Conservation (phyloP, 805 yeast genomes). For the Zygoascus ofunaensis region DNA sequence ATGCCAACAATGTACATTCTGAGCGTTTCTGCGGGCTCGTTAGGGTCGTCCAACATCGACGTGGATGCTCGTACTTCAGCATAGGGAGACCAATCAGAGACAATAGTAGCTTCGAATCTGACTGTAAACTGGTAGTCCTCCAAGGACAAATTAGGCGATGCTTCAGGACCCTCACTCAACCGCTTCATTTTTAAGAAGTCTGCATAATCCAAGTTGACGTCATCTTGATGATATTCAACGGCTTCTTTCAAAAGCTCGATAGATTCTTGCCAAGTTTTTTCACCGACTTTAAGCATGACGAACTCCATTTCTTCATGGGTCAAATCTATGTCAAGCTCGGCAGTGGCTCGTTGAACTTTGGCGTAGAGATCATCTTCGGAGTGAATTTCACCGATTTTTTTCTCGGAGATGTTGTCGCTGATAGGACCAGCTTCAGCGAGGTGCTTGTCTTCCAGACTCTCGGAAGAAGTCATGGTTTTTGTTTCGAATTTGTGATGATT, state of each 20-base stretch:
- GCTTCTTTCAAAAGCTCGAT: slow-evolving; percentile 28
- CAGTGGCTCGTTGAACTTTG: slow-evolving; percentile 33
- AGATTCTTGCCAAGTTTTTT: slow-evolving; percentile 3
- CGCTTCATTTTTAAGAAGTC: slow-evolving; percentile 29
- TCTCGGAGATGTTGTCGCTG: neutral
- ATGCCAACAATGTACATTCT: slow-evolving; percentile 46
- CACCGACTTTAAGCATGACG: neutral
- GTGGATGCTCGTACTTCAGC: slow-evolving; percentile 53
- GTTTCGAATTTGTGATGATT: too few species aligned
- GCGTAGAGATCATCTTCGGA: neutral
- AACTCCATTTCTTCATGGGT: slow-evolving; percentile 27
- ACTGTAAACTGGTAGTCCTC: slow-evolving; percentile 24
- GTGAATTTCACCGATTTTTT: neutral
- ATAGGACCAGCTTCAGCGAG: neutral
- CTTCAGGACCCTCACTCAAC: slow-evolving; percentile 24
- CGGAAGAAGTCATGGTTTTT: neutral
- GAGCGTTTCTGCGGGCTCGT: slow-evolving; percentile 39
- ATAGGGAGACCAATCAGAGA: slow-evolving; percentile 39
- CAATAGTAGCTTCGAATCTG: slow-evolving; percentile 34
- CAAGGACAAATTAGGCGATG: slow-evolving; percentile 21
- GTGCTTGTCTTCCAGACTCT: neutral
- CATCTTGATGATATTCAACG: slow-evolving; percentile 35
- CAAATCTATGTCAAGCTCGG: slow-evolving; percentile 41
- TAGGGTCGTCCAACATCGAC: slow-evolving; percentile 40
- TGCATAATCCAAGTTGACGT: slow-evolving; percentile 36